Conservation (phyloP, 768 basidiomycete genomes). For the Thelephora aurantiotincta region DNA sequence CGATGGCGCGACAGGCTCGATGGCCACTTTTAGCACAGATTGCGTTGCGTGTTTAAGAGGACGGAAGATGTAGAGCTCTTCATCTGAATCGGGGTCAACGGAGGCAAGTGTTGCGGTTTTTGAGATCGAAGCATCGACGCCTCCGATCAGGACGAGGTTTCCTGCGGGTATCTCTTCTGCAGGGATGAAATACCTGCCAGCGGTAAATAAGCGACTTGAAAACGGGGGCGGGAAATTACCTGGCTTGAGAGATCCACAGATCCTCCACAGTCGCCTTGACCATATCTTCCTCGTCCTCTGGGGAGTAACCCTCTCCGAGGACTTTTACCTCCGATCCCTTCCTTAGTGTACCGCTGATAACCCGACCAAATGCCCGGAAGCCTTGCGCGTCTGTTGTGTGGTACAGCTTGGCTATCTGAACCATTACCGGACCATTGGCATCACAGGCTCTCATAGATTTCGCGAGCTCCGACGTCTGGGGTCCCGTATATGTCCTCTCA, state of each 20-base stretch:
- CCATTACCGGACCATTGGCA: conserved; percentile 77
- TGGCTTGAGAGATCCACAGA: conserved; percentile 82
- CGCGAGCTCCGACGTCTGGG: conserved; percentile 69
- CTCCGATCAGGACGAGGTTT: conserved; percentile 84
- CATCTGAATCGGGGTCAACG: conserved; percentile 60
- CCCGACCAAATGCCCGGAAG: conserved; percentile 91
- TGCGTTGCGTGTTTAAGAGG: conserved; percentile 96
- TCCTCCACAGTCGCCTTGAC: conserved; percentile 71
- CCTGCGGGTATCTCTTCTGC: conserved; percentile 83
- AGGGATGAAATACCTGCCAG: conserved; percentile 73
- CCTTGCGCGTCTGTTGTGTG: conserved; percentile 94
- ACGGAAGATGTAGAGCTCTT: conserved; percentile 71
- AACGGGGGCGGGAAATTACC: conserved; percentile 29
- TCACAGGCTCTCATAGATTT: conserved; percentile 73
- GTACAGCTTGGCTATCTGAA: conserved; percentile 89
- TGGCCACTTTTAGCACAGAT: conserved; percentile 94
- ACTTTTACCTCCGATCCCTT: conserved; percentile 85
- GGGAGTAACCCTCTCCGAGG: conserved; percentile 94
- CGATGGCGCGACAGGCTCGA: conserved; percentile 94
- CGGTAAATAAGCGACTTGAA: not conserved
- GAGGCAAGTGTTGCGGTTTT: conserved; percentile 87
- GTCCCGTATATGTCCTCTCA: conserved; percentile 78
- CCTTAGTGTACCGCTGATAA: conserved; percentile 81
- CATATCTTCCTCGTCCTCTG: conserved; percentile 99
- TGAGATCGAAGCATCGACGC: conserved; percentile 86